These are phyloP conservation scores for Eudorina sp. DNA, from an alignment of 139 green algal species.

Conservation along the genomic window DNA sequence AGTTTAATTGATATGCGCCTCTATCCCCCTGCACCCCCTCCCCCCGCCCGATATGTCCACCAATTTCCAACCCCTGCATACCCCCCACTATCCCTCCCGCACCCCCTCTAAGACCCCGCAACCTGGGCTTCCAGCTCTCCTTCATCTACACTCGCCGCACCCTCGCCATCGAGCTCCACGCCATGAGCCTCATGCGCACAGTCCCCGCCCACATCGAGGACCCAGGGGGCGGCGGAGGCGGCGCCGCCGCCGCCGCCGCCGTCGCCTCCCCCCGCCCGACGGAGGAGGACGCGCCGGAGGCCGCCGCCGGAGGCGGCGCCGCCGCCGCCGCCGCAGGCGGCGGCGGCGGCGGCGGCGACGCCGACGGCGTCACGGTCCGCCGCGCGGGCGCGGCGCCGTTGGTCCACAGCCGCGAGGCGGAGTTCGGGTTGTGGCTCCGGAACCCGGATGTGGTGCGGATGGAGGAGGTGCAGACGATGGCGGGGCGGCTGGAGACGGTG, in stretches of 20 bases:
- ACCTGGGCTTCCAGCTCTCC: slow-evolving; percentile 10
- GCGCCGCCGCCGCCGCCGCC: too few species aligned
- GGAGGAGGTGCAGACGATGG: slow-evolving; percentile 35
- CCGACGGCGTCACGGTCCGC: background rate
- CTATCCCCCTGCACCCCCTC: background rate
- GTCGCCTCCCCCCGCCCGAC: too few species aligned
- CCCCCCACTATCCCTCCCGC: background rate
- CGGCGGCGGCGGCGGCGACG: background rate
- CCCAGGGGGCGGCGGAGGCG: background rate
- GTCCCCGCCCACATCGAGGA: background rate
- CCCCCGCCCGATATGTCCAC: too few species aligned
- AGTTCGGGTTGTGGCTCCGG: slow-evolving; percentile 19
- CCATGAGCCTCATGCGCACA: background rate
- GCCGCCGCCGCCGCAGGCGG: background rate
- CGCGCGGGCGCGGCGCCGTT: background rate
- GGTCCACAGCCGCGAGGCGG: background rate
- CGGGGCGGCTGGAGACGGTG: background rate
- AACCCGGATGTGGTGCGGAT: slow-evolving; percentile 35
- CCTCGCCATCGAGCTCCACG: background rate
- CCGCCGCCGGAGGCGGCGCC: background rate
- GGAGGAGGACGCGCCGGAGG: background rate
- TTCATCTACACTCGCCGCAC: slow-evolving; percentile 26
- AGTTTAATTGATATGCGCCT: too few species aligned
- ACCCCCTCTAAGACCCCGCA: background rate
- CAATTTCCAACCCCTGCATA: too few species aligned